Base-by-base conservation (phyloP, 495 filamentous ascomycete genomes). In the Neurospora sp. region DNA sequence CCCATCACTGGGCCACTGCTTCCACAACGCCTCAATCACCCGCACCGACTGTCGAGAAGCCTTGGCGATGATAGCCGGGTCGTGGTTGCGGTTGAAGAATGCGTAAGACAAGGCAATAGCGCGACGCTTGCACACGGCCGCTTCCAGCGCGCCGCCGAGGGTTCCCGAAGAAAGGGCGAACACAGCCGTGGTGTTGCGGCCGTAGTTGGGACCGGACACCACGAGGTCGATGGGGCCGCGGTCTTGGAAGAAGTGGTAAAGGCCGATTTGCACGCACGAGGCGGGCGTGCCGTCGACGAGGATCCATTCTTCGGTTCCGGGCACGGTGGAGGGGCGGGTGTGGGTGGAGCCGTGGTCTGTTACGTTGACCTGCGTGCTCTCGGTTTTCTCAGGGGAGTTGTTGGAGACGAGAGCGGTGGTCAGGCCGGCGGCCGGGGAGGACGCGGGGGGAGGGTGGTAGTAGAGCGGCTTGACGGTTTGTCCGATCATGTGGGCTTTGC, bases 101-200 rank as follows among this genome's bases (percentile, higher is more conserved):
- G 94, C 96, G 78, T 93, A 98, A n/a, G n/a, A n/a, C n/a, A n/a
- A n/a, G n/a, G 96, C 96, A 71, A 99, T 91, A 8, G 93, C 87
- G 70, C 86, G 89, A 70, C 87, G 87, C 41, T 87, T 89, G 76
- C 93, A 97, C 0, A 93, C 87, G n/a, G 96, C 94, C 10, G 91
- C 95, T 82, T 98, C 96, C 81, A 99, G 86, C 0, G 96, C 96
- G 1, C 90, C 96, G 20, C 96, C 96, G 68, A 99, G 83, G 0
- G 96, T 99, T 27, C 96, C 96, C 53, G 90, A 93, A 45, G 90
- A 93, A 70, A 99, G 83, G n/a, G 91, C 90, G 77, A 98, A 98
- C 27, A 97, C 86, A 1, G 95, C 92, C 0, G 96, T 98, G 4
- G 92, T 92, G 82, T 99, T 99, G 44, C 95, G 85, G 8, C 96